Evolutionary conservation across 225 moss, liverwort and hornwort genomes (phyloP).

Genomic region (Physcomitrium patens): DNA sequence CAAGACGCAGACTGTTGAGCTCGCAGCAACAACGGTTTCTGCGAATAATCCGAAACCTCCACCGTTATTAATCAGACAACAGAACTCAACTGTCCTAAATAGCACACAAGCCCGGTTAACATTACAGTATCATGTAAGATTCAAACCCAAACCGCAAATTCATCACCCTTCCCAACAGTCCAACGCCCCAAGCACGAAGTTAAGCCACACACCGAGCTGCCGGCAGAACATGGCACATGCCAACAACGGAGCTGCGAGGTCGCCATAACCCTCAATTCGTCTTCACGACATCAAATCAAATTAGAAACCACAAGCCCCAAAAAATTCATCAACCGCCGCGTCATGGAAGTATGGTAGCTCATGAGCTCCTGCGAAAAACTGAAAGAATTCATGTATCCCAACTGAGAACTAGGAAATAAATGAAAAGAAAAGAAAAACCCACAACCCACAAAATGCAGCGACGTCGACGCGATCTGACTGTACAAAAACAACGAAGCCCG

Average conservation of each 20-base stretch:
- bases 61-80: neutral
- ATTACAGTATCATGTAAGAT: neutral
- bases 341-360: constrained; percentile 29
- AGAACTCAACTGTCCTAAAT: neutral
- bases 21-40: constrained; percentile 25
- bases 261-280: constrained; percentile 29
- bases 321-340: constrained; percentile 26
- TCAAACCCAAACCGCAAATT: neutral
- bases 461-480: too few species aligned
- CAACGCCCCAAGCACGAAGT: neutral
- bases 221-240: constrained; percentile 1
- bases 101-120: neutral
- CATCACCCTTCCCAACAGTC: neutral
- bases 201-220: constrained; percentile 29
- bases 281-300: constrained; percentile 5
- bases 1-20: constrained; percentile 13
- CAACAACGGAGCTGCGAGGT: constrained; percentile 37
- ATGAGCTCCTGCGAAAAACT: constrained; percentile 10
- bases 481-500: neutral
- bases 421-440: too few species aligned
- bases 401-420: too few species aligned
- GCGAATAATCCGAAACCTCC: constrained; percentile 17
- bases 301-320: neutral
- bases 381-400: constrained; percentile 25
- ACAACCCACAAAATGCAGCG: neutral